phyloP scores from a whole-genome alignment of 2,329 filamentous ascomycete genomes.

The Pleurostoma richardsiae region DNA sequence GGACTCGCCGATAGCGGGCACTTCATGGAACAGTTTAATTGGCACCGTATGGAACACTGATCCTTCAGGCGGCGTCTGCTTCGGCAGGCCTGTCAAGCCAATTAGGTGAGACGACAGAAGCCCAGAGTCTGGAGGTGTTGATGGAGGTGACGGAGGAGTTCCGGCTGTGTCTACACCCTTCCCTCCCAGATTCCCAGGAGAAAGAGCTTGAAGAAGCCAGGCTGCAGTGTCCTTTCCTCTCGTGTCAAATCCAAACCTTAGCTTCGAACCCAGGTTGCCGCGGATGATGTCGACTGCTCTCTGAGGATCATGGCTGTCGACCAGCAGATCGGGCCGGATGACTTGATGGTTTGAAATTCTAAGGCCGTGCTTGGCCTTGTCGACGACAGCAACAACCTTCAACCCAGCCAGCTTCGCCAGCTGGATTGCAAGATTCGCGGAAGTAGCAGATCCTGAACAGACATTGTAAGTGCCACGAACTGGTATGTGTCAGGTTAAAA shows the following conservation, averaged over 20 bases:
- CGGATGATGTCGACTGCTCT: slow-evolving; percentile 63
- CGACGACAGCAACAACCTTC: slow-evolving; percentile 60
- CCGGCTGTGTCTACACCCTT: slow-evolving; percentile 10
- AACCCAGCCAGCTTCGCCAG: slow-evolving; percentile 63
- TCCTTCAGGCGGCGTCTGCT: slow-evolving; percentile 36
- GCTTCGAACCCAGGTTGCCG: slow-evolving; percentile 47
- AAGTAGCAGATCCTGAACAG: slow-evolving; percentile 58
- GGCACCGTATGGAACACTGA: slow-evolving; percentile 61
- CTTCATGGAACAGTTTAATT: slow-evolving; percentile 71
- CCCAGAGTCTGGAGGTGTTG: slow-evolving; percentile 26
- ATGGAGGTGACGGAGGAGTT: slow-evolving; percentile 26
- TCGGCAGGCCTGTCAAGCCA: slow-evolving; percentile 63
- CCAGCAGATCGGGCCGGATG: slow-evolving; percentile 54
- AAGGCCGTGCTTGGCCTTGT: slow-evolving; percentile 61
- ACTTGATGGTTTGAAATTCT: slow-evolving; percentile 42
- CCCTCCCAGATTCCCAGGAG: slow-evolving; percentile 14
- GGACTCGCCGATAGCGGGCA: slow-evolving; percentile 56
- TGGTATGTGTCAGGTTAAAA: background rate
- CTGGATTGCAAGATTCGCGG: slow-evolving; percentile 61
- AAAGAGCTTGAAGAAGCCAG: slow-evolving; percentile 49
- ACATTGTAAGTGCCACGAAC: background rate
- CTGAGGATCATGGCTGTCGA: slow-evolving; percentile 61
- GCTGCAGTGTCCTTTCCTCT: slow-evolving; percentile 59
- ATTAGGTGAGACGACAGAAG: slow-evolving; percentile 50
- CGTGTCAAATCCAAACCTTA: slow-evolving; percentile 67